Conservation (phyloP, 1,139 yeast species). For the Eremothecium coryli region DNA sequence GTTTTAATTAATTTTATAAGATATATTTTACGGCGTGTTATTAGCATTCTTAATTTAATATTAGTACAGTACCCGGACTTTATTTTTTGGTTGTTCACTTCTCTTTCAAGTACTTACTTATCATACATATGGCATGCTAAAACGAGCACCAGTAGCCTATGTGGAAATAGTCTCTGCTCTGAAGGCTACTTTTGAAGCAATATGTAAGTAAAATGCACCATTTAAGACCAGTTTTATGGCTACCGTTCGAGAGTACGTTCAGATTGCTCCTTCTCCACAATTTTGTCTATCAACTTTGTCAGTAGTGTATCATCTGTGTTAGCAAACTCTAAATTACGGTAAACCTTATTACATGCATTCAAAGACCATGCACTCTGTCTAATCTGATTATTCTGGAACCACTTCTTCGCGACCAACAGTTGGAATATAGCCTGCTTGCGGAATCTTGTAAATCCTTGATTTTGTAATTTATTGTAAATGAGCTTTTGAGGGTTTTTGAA, state of each 20-base stretch:
- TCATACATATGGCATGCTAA: too few species aligned
- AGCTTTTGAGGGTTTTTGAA: constrained; percentile 19
- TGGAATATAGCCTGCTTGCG: constrained; percentile 78
- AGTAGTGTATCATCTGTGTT: constrained; percentile 2
- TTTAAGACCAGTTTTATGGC: too few species aligned
- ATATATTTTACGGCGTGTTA: constrained; percentile 17
- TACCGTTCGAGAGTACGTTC: too few species aligned
- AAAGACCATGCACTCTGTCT: constrained; percentile 4
- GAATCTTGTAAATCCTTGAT: constrained; percentile 45
- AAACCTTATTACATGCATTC: constrained; percentile 3
- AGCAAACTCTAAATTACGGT: constrained; percentile 2
- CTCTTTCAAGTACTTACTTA: too few species aligned
- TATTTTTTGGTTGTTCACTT: too few species aligned
- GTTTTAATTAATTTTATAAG: constrained; percentile 6
- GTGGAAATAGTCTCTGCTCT: background rate
- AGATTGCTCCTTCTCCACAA: constrained; percentile 2
- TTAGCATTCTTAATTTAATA: too few species aligned
- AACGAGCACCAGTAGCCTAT: too few species aligned
- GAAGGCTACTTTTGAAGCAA: too few species aligned
- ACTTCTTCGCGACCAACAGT: constrained; percentile 64
- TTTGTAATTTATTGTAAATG: background rate
- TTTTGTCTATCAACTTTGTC: background rate
- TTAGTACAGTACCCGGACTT: too few species aligned
- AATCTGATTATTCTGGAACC: constrained; percentile 35
- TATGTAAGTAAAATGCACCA: too few species aligned